Evolutionary conservation across 257 asterid species (phyloP).

Genomic region (Solanum gandarillasii): DNA sequence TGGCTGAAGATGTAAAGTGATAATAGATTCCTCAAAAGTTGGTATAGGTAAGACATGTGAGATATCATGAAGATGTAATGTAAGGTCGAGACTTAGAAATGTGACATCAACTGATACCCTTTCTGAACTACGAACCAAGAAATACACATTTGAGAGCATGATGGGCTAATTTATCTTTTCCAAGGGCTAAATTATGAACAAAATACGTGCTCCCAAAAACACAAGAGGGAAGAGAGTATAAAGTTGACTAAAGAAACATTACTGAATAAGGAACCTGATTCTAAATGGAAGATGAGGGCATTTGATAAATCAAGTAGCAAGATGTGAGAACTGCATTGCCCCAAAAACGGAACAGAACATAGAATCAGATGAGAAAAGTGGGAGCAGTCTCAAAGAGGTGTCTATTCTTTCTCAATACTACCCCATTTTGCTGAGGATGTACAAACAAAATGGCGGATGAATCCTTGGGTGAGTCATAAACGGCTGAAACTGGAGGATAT

Average conservation of each 20-base stretch:
- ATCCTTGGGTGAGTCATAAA: neutral
- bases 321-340: neutral
- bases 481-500: neutral
- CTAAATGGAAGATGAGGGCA: neutral
- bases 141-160: neutral
- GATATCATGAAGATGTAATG: neutral
- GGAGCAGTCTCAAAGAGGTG: neutral
- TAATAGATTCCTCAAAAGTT: neutral
- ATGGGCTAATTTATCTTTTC: neutral
- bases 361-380: neutral
- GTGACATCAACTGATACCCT: neutral
- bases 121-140: neutral
- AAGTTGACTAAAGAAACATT: neutral
- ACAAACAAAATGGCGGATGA: neutral
- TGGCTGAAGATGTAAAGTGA: neutral
- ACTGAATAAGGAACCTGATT: neutral
- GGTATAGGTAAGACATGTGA: neutral
- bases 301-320: neutral
- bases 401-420: neutral
- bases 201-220: neutral
- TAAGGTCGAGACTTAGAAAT: neutral
- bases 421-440: neutral
- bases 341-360: neutral
- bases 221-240: neutral
- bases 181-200: neutral